A percentile compares a stretch with the other conserved stretches of the same genome.
Conservation (phyloP, 805 yeast genomes). For the Komagataella phaffii region DNA sequence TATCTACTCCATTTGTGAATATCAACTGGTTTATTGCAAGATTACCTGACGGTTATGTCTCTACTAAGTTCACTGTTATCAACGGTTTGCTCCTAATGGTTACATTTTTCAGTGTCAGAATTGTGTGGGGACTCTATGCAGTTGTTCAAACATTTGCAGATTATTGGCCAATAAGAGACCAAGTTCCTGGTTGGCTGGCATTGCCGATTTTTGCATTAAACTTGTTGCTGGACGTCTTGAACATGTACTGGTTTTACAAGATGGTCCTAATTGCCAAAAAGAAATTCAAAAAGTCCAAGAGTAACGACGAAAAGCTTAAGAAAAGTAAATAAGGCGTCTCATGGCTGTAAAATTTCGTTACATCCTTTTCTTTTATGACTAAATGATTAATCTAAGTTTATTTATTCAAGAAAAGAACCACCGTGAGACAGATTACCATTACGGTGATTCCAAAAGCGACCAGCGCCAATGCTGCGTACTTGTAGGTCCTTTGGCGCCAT, state of each 20-base stretch:
- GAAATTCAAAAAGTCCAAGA: constrained; percentile 15
- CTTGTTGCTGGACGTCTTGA: constrained; percentile 49
- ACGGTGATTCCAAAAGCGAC: constrained; percentile 57
- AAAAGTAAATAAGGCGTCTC: too few species aligned
- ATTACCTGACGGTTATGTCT: constrained; percentile 55
- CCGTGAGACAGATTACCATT: constrained; percentile 25
- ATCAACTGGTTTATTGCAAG: constrained; percentile 82
- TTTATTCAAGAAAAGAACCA: constrained; percentile 14
- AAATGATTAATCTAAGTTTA: neutral
- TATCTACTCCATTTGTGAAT: constrained; percentile 91
- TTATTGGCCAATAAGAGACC: constrained; percentile 25
- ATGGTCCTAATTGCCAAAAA: constrained; percentile 69
- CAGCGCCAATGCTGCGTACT: constrained; percentile 39
- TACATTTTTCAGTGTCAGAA: constrained; percentile 66
- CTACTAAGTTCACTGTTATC: constrained; percentile 34
- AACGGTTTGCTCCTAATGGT: constrained; percentile 64
- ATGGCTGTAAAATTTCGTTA: neutral
- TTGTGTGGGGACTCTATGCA: constrained; percentile 79
- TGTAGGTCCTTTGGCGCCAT: constrained; percentile 20
- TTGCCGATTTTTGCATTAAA: constrained; percentile 41
- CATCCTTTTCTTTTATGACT: neutral
- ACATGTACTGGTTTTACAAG: constrained; percentile 77
- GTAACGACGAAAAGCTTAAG: neutral
- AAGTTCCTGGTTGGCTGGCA: constrained; percentile 34
- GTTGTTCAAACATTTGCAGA: constrained; percentile 38